Evolutionary conservation across 2,329 filamentous ascomycete species (phyloP).

Genomic region (Chrysosporium keratinophilum): DNA sequence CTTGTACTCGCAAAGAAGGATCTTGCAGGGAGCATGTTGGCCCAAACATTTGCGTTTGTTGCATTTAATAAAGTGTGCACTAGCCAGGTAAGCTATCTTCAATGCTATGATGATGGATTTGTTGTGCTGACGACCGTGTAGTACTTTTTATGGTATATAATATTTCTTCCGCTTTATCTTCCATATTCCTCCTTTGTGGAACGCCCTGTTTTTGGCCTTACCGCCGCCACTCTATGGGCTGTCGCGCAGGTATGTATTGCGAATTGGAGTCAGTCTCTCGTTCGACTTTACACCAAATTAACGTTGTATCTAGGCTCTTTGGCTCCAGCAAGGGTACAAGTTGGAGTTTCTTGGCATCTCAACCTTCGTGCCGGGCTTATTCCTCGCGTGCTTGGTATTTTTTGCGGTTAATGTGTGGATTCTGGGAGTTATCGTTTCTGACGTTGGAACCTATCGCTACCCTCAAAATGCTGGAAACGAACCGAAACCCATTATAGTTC

Average conservation of each 20-base stretch:
- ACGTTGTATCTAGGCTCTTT: constrained; percentile 42
- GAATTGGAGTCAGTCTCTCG: background rate
- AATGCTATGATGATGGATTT: background rate
- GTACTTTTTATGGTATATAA: constrained; percentile 98
- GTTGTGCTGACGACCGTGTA: constrained; percentile 28
- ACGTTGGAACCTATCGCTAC: constrained; percentile 37
- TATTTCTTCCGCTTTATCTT: constrained; percentile 85
- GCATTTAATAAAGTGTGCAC: constrained; percentile 99
- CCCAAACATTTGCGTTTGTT: constrained; percentile 94
- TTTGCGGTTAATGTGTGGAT: constrained; percentile 84
- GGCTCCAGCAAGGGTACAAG: constrained; percentile 64
- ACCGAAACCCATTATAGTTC: background rate
- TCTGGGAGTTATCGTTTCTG: constrained; percentile 64
- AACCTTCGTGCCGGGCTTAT: constrained; percentile 78
- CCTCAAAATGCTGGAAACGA: background rate
- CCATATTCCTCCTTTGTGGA: constrained; percentile 63
- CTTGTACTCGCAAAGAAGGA: constrained; percentile 68
- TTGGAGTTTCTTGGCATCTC: constrained; percentile 72
- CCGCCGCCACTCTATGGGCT: constrained; percentile 63
- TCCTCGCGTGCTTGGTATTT: constrained; percentile 63
- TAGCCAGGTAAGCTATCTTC: constrained; percentile 59
- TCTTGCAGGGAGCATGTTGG: constrained; percentile 73
- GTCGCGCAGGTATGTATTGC: constrained; percentile 49
- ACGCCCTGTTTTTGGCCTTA: constrained; percentile 50
- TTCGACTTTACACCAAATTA: background rate